phyloP scores from a whole-genome alignment of 176 grass and related monocot species.

The sorghum (Sorghum bicolor) region DNA sequence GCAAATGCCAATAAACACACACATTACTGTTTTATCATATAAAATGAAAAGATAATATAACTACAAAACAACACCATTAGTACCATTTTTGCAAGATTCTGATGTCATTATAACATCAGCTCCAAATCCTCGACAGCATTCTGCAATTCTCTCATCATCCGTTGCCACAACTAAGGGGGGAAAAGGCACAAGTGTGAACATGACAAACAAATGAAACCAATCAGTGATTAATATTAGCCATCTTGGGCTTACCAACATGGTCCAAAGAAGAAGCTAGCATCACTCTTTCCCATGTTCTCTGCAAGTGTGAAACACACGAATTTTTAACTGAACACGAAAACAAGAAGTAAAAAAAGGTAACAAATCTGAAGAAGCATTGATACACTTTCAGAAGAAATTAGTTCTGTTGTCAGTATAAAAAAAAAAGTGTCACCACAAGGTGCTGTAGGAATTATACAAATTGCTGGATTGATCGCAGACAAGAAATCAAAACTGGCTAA shows the following conservation, averaged over 20 bases:
- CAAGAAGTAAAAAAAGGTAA: background rate
- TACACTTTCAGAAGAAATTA: background rate
- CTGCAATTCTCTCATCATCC: conserved; percentile 87
- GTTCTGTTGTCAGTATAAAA: background rate
- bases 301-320: background rate
- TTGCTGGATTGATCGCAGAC: background rate
- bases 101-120: conserved; percentile 98
- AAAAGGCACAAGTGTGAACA: background rate
- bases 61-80: background rate
- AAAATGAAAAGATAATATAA: background rate
- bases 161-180: conserved; percentile 73
- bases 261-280: conserved; percentile 75
- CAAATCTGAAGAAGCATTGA: background rate
- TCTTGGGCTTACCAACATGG: conserved; percentile 60
- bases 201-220: background rate
- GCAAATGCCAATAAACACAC: background rate
- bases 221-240: background rate
- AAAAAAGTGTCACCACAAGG: background rate
- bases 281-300: conserved; percentile 99
- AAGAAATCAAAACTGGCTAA: background rate
- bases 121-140: conserved; percentile 95
- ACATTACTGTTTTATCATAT: background rate
- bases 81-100: conserved; percentile 91
- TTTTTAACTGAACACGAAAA: background rate
- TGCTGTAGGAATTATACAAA: background rate